These are phyloP conservation scores for Carex pumila DNA, from an alignment of 176 grass and related monocot species.

Conservation along the genomic window DNA sequence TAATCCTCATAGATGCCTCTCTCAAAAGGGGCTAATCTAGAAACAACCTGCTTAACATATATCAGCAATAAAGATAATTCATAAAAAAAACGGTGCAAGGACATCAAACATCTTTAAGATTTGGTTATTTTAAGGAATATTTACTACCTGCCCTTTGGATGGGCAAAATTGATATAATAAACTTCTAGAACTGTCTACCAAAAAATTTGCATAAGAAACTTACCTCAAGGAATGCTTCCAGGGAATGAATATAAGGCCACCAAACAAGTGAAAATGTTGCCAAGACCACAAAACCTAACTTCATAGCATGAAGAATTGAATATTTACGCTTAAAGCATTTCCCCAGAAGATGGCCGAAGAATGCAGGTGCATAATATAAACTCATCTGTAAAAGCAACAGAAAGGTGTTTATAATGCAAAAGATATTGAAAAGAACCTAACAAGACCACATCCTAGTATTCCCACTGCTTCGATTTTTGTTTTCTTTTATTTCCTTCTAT, in stretches of 20 bases:
- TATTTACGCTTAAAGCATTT: constrained; percentile 65
- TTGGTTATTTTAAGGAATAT: neutral
- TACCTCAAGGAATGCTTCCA: constrained; percentile 61
- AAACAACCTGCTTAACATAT: constrained; percentile 51
- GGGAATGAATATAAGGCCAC: constrained; percentile 89
- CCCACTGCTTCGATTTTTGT: neutral
- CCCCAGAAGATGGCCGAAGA: constrained; percentile 83
- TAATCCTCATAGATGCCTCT: constrained; percentile 95
- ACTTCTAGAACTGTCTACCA: neutral
- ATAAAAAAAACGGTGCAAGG: neutral
- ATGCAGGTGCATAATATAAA: constrained; percentile 89
- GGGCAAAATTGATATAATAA: neutral
- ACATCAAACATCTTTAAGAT: neutral
- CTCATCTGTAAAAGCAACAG: constrained; percentile 62
- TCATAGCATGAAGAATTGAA: constrained; percentile 59
- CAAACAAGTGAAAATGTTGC: constrained; percentile 79
- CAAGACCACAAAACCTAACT: constrained; percentile 62
- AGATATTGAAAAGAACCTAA: neutral
- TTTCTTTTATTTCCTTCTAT: neutral
- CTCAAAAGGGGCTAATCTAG: constrained; percentile 83
- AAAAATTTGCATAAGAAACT: neutral
- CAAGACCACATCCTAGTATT: neutral
- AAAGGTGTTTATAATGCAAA: neutral
- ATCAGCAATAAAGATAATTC: constrained; percentile 11
- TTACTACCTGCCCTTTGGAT: neutral